Percentiles rank a stretch among this genome's conserved stretches.
phyloP scores from a whole-genome alignment of 352 stramenopile species.

The Globisporangium ultimum region DNA sequence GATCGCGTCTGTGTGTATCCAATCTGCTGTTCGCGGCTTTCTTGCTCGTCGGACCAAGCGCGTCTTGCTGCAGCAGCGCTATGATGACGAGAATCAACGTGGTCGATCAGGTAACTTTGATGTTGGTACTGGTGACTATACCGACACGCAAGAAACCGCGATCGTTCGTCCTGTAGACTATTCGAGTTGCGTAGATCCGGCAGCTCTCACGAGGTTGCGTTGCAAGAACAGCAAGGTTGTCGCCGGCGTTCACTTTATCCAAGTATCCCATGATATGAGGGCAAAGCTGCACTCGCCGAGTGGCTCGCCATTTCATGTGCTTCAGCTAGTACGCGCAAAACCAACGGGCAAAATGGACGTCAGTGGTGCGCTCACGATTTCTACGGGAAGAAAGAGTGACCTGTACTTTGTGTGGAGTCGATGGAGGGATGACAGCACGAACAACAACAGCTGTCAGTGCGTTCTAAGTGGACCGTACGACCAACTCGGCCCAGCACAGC shows the following conservation, averaged over 20 bases:
- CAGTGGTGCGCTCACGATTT: neutral
- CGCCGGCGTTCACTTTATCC: conserved; percentile 1
- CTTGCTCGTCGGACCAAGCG: neutral
- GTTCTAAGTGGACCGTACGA: conserved; percentile 43
- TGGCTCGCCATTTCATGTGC: conserved; percentile 1
- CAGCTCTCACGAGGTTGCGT: conserved; percentile 2
- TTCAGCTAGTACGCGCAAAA: conserved; percentile 5
- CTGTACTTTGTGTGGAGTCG: conserved; percentile 45
- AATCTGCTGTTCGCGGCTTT: conserved; percentile 19
- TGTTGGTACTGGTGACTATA: too few relatives aligned
- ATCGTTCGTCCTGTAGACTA: conserved; percentile 3
- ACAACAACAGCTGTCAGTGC: conserved; percentile 10
- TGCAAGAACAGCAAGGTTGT: neutral
- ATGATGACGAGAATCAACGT: neutral
- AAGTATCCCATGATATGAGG: neutral
- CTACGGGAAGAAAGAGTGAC: neutral
- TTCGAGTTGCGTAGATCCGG: conserved; percentile 1
- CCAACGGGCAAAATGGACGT: neutral
- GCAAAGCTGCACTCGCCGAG: neutral
- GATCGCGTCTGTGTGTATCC: conserved; percentile 27
- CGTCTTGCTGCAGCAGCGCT: neutral
- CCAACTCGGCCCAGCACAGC: conserved; percentile 17
- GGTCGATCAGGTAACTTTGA: too few relatives aligned
- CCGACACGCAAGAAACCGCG: too few relatives aligned
- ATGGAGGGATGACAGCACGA: conserved; percentile 18